Conservation (phyloP, 495 filamentous ascomycete species). For the Chaetomidium leptoderma region DNA sequence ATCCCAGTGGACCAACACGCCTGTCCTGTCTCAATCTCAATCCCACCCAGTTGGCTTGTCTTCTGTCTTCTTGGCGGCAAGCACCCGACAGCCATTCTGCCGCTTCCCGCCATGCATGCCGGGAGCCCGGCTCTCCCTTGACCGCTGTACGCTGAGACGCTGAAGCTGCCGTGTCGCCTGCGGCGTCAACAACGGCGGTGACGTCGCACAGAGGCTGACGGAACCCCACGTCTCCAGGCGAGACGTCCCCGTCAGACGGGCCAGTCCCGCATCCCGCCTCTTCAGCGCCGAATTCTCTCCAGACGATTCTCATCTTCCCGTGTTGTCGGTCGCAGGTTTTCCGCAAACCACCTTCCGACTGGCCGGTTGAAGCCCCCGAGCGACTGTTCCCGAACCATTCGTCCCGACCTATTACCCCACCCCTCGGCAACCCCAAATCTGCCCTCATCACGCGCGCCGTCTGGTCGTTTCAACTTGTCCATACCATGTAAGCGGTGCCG, state of each 20-base stretch:
- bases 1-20: too few species aligned
- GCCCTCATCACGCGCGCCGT: conserved; percentile 8
- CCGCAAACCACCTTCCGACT: conserved; percentile 17
- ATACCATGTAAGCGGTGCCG: conserved; percentile 28
- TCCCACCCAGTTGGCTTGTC: background rate
- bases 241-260: background rate
- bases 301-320: background rate
- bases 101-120: conserved; percentile 1
- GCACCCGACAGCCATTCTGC: conserved; percentile 1
- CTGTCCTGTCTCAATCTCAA: background rate
- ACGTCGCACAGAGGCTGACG: conserved; percentile 2
- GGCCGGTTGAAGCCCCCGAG: conserved; percentile 11
- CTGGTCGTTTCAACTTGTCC: conserved; percentile 25
- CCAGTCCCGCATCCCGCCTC: background rate
- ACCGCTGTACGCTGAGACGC: background rate
- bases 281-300: background rate
- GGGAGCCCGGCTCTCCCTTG: background rate
- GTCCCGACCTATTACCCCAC: conserved; percentile 21
- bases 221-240: background rate
- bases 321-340: conserved; percentile 4
- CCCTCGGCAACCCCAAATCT: conserved; percentile 23
- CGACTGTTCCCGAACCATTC: conserved; percentile 1
- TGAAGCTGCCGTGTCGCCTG: background rate
- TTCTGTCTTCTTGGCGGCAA: background rate
- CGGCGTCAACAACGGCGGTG: conserved; percentile 1